Evolutionary conservation across 352 stramenopile species (phyloP).

Genomic region (Phytopythium kandeliae): DNA sequence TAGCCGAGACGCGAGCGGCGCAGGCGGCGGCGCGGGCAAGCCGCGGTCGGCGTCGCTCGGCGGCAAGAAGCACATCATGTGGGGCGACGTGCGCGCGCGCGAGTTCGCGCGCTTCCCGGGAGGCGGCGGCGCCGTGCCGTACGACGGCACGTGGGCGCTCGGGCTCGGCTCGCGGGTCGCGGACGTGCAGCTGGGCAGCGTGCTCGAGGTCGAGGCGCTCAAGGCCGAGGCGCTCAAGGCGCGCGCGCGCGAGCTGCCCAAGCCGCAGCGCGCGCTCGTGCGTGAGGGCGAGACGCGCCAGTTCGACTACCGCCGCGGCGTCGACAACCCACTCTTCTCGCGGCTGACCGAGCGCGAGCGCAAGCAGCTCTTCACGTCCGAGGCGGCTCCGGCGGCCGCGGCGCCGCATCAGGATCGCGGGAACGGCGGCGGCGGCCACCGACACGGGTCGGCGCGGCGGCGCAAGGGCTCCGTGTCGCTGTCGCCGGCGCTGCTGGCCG

Average conservation of each 20-base stretch:
- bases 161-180: constrained; percentile 55
- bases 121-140: constrained; percentile 65
- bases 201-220: constrained; percentile 59
- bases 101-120: constrained; percentile 81
- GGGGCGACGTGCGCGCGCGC: constrained; percentile 57
- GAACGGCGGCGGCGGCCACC: constrained; percentile 17
- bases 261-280: constrained; percentile 46
- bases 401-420: too few relatives aligned
- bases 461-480: constrained; percentile 29
- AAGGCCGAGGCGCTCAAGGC: constrained; percentile 42
- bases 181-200: constrained; percentile 65
- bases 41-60: constrained; percentile 53
- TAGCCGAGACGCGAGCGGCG: background rate
- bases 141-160: constrained; percentile 78
- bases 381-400: constrained; percentile 14
- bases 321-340: constrained; percentile 73
- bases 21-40: constrained; percentile 29
- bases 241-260: constrained; percentile 55
- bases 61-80: constrained; percentile 67
- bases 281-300: constrained; percentile 68
- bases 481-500: constrained; percentile 13
- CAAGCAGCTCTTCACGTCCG: constrained; percentile 55
- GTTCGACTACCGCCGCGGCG: constrained; percentile 73
- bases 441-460: constrained; percentile 11
- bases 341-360: constrained; percentile 65